Conservation (phyloP, 768 basidiomycete genomes). For the Russula dissimulans region DNA sequence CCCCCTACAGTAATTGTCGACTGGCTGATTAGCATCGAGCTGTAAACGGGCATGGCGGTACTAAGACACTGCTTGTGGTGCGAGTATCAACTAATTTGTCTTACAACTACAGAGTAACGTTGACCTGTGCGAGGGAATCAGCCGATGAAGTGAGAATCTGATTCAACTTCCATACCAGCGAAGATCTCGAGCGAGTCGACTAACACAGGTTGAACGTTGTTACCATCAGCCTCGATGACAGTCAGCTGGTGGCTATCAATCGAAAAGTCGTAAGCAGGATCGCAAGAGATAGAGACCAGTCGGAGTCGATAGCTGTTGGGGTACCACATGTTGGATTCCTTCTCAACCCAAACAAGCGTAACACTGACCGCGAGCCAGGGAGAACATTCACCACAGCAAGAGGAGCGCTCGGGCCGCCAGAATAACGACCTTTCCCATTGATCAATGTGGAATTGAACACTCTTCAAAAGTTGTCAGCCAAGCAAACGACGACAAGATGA, state of each 20-base stretch:
- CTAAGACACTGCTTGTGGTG: background rate
- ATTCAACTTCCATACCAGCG: background rate
- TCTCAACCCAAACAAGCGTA: background rate
- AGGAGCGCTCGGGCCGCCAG: constrained; percentile 2
- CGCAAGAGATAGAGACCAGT: constrained; percentile 9
- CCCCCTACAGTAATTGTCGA: constrained; percentile 2
- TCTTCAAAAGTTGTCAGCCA: background rate
- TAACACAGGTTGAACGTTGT: constrained; percentile 1
- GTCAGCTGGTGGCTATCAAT: constrained; percentile 16
- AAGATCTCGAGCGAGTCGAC: constrained; percentile 14
- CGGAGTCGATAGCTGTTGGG: constrained; percentile 5
- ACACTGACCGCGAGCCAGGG: background rate
- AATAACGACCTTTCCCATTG: constrained; percentile 17
- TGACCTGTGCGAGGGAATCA: background rate
- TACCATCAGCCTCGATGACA: constrained; percentile 21
- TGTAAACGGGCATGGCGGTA: background rate
- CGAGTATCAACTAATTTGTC: background rate
- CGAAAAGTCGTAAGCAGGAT: constrained; percentile 8
- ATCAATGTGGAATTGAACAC: constrained; percentile 16
- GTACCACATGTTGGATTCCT: background rate
- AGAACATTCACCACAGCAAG: constrained; percentile 15
- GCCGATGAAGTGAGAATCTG: background rate
- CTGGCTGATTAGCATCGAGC: constrained; percentile 19
- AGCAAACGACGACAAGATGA: background rate
- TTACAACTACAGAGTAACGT: constrained; percentile 14